Evolutionary conservation across 1,284 basidiomycete genomes (phyloP).

Genomic region (Grifola frondosa): DNA sequence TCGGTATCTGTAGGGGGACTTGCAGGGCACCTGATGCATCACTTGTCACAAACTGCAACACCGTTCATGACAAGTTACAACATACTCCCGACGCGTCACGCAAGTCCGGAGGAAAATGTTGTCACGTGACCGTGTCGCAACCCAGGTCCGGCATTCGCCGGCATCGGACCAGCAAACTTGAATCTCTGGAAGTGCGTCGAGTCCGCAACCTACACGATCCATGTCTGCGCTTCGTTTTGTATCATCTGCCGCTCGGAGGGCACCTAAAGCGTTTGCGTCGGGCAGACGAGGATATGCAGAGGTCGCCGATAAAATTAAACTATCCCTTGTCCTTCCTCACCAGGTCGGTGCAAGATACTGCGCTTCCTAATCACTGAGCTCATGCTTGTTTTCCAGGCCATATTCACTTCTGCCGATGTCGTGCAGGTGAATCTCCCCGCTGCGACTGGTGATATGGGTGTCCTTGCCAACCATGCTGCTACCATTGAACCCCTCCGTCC

Average conservation of each 20-base stretch:
- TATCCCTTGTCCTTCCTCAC: constrained; percentile 91
- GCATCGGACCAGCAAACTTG: constrained; percentile 11
- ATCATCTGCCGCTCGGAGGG: constrained; percentile 61
- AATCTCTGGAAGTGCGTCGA: too few relatives aligned
- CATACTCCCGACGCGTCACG: too few relatives aligned
- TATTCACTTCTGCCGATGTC: constrained; percentile 86
- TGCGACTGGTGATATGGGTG: constrained; percentile 97
- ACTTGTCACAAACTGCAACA: too few relatives aligned
- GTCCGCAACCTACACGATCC: constrained; percentile 26
- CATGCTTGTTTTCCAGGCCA: constrained; percentile 57
- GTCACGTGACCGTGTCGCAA: constrained; percentile 1
- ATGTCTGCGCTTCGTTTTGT: constrained; percentile 79
- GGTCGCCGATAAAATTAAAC: constrained; percentile 80
- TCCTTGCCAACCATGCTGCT: constrained; percentile 95
- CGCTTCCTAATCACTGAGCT: constrained; percentile 13
- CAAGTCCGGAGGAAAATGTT: too few relatives aligned
- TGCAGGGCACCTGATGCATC: too few relatives aligned
- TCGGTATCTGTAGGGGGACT: too few relatives aligned
- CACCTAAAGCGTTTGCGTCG: constrained; percentile 48
- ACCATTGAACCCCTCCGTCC: constrained; percentile 91
- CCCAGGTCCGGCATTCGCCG: constrained; percentile 19
- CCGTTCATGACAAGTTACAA: too few relatives aligned
- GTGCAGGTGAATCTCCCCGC: constrained; percentile 93
- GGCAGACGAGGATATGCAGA: constrained; percentile 87
- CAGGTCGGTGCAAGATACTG: constrained; percentile 60